Conservation (phyloP, 2,329 filamentous ascomycete genomes). For the Penicillium palitans region DNA sequence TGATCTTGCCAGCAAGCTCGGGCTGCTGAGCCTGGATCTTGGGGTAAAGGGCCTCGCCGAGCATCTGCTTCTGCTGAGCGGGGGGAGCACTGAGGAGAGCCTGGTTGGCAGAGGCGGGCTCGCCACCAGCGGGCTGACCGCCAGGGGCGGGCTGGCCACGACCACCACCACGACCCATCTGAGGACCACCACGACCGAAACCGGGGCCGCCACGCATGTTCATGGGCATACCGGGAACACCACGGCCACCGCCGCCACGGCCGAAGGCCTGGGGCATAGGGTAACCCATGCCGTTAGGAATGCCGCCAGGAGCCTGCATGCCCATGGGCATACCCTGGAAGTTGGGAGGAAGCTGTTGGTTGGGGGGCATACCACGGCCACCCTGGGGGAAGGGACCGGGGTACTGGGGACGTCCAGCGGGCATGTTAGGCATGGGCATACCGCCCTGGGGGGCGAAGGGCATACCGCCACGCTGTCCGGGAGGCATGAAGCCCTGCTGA, state of each 20-base stretch:
- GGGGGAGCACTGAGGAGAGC: slow-evolving; percentile 57
- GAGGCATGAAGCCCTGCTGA: slow-evolving; percentile 57
- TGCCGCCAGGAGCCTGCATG: slow-evolving; percentile 64
- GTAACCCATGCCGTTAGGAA: slow-evolving; percentile 76
- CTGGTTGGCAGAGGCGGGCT: slow-evolving; percentile 41
- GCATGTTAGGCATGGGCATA: slow-evolving; percentile 65
- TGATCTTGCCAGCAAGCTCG: slow-evolving; percentile 97
- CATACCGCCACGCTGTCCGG: slow-evolving; percentile 60
- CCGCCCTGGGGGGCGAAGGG: slow-evolving; percentile 59
- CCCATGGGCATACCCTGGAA: slow-evolving; percentile 71
- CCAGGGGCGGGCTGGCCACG: slow-evolving; percentile 45
- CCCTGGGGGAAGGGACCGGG: slow-evolving; percentile 77
- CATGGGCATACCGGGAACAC: slow-evolving; percentile 70
- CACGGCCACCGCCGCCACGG: slow-evolving; percentile 68
- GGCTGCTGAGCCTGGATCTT: slow-evolving; percentile 96
- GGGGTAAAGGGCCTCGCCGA: slow-evolving; percentile 96
- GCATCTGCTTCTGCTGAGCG: slow-evolving; percentile 94
- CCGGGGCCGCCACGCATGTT: slow-evolving; percentile 52
- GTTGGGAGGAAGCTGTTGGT: slow-evolving; percentile 83
- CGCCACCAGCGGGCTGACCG: slow-evolving; percentile 42
- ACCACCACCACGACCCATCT: slow-evolving; percentile 44
- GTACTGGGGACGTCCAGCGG: slow-evolving; percentile 84
- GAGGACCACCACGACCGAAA: slow-evolving; percentile 48
- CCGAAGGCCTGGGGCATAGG: slow-evolving; percentile 75
- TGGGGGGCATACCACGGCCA: slow-evolving; percentile 78